Percentiles rank a stretch among this genome's conserved stretches.
These are phyloP conservation scores for Funneliformis geosporum DNA, from an alignment of 192 early-diverging fungal genomes.

Conservation along the genomic window DNA sequence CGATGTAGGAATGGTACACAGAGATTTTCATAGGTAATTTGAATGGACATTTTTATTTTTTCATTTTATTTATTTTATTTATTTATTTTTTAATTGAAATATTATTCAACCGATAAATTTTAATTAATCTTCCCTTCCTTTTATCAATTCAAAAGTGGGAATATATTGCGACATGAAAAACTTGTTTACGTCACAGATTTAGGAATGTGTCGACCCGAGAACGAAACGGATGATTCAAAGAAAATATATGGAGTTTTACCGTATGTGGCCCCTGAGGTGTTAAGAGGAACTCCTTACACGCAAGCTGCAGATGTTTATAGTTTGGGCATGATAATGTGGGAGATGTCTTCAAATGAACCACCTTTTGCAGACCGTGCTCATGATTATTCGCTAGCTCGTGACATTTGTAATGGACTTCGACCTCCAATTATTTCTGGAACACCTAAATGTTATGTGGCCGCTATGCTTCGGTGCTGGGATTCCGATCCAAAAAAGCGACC, in stretches of 20 bases:
- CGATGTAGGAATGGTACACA: conserved; percentile 21
- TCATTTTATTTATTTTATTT: no score
- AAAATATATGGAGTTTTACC: conserved; percentile 19
- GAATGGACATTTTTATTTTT: not conserved
- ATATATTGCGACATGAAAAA: conserved; percentile 29
- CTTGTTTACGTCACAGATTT: conserved; percentile 28
- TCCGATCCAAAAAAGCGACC: conserved; percentile 36
- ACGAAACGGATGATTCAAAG: conserved; percentile 9
- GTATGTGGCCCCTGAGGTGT: conserved; percentile 26
- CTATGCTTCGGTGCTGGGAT: conserved; percentile 48
- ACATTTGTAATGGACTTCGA: conserved; percentile 39
- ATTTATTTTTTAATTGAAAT: not conserved
- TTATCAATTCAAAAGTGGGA: conserved; percentile 7
- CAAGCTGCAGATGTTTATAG: conserved; percentile 44
- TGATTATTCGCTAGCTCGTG: conserved; percentile 35
- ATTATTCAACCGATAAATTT: no score
- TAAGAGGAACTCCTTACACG: conserved; percentile 6
- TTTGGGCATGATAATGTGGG: conserved; percentile 51
- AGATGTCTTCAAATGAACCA: conserved; percentile 45
- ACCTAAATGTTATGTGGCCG: conserved; percentile 38
- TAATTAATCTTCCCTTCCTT: no score
- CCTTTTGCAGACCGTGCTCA: conserved; percentile 41
- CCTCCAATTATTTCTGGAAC: conserved; percentile 45
- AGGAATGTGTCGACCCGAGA: conserved; percentile 31
- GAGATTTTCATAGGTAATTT: conserved; percentile 29